phyloP scores from a whole-genome alignment of 176 grass and related monocot species.

The Hordeum marinum region DNA sequence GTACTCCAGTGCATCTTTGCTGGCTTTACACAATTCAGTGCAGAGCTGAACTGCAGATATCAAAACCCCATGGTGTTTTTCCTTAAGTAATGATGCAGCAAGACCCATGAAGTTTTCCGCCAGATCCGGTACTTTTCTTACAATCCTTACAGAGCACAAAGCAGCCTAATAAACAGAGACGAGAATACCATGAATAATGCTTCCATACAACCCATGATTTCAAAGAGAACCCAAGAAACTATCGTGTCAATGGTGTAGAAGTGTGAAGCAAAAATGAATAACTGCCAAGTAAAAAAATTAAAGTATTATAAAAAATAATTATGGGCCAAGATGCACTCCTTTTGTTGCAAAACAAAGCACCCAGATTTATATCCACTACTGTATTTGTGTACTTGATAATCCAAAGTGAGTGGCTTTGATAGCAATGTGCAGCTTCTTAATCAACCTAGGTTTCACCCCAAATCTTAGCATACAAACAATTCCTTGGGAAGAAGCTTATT shows the following conservation, averaged over 20 bases:
- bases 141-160: slow-evolving; percentile 86
- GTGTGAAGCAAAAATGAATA: neutral
- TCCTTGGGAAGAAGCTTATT: neutral
- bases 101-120: slow-evolving; percentile 80
- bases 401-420: neutral
- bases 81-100: slow-evolving; percentile 70
- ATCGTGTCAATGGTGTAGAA: neutral
- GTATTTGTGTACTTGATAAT: neutral
- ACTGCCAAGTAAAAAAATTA: no score
- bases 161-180: slow-evolving; percentile 61
- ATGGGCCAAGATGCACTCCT: neutral
- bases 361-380: no score
- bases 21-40: slow-evolving; percentile 83
- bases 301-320: neutral
- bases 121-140: slow-evolving; percentile 91
- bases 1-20: slow-evolving; percentile 66
- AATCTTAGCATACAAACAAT: neutral
- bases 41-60: slow-evolving; percentile 90
- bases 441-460: neutral
- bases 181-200: slow-evolving; percentile 4
- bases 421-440: neutral
- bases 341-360: neutral
- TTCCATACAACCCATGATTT: neutral
- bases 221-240: neutral
- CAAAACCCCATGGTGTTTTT: slow-evolving; percentile 91